phyloP scores from a whole-genome alignment of 768 basidiomycete genomes.

The Pholiota molesta region DNA sequence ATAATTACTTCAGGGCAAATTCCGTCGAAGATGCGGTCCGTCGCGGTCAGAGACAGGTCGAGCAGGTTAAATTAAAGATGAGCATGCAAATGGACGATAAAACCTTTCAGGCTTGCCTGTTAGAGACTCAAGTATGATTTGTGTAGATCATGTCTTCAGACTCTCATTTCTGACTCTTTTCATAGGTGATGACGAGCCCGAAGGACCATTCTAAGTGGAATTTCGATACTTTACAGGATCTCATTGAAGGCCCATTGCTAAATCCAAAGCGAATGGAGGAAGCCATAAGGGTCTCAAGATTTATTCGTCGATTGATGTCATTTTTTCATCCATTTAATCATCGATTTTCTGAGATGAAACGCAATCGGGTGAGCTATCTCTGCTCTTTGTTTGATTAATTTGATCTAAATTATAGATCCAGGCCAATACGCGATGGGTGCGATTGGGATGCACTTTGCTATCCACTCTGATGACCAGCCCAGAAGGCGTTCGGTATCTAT shows the following conservation, averaged over 20 bases:
- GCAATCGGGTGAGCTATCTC: constrained; percentile 53
- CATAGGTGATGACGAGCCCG: constrained; percentile 72
- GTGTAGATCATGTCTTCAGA: neutral
- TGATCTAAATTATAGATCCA: constrained; percentile 32
- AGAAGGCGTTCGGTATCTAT: constrained; percentile 84
- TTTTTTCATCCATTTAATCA: constrained; percentile 93
- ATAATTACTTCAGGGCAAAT: constrained; percentile 56
- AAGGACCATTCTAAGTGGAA: constrained; percentile 94
- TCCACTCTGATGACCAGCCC: constrained; percentile 80
- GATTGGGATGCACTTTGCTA: constrained; percentile 80
- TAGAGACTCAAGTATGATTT: constrained; percentile 78
- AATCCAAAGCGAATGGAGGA: constrained; percentile 95
- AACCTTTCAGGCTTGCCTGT: constrained; percentile 80
- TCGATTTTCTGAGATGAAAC: constrained; percentile 83
- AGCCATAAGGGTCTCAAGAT: constrained; percentile 87
- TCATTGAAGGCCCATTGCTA: constrained; percentile 90
- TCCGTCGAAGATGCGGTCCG: constrained; percentile 86
- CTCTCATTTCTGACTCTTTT: neutral
- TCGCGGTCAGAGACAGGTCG: constrained; percentile 87
- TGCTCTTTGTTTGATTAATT: neutral
- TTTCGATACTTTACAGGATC: constrained; percentile 83
- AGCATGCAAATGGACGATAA: constrained; percentile 96
- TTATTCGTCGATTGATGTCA: constrained; percentile 86
- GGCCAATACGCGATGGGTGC: constrained; percentile 85
- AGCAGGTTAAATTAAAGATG: constrained; percentile 86